Conservation (phyloP, 345 rosid genomes). For the Gossypium bickii region DNA sequence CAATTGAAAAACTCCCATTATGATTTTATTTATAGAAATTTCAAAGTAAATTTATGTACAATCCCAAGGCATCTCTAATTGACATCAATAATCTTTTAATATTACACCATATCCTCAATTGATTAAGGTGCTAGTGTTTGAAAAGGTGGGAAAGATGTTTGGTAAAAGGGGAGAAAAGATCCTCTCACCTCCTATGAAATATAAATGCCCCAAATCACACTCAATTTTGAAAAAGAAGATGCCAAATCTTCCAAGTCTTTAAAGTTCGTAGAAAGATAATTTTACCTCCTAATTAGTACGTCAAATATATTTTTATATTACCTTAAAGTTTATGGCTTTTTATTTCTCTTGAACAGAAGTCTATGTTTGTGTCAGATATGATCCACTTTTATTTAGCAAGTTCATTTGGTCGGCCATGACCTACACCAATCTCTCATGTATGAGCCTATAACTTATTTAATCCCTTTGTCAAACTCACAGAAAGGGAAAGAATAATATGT, state of each 20-base stretch:
- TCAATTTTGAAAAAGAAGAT: constrained; percentile 26
- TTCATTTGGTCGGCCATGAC: constrained; percentile 41
- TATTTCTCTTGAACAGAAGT: not conserved
- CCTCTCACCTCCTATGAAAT: not conserved
- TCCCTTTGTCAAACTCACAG: not conserved
- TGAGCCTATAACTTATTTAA: not conserved
- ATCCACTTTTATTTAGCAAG: constrained; percentile 16
- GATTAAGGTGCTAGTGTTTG: constrained; percentile 3
- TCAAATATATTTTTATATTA: not conserved
- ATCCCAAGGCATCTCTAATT: constrained; percentile 15
- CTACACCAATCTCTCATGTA: not conserved
- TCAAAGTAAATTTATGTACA: constrained; percentile 3
- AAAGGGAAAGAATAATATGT: not conserved
- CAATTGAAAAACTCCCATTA: not conserved
- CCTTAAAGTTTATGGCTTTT: not conserved
- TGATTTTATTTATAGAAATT: not conserved
- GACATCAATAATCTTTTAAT: not conserved
- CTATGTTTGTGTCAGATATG: constrained; percentile 1
- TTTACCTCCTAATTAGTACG: not conserved
- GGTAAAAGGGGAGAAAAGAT: constrained; percentile 7
- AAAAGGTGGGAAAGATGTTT: constrained; percentile 2
- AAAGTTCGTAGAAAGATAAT: constrained; percentile 15
- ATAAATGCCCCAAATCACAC: constrained; percentile 24
- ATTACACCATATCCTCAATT: not conserved
- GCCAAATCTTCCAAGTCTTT: constrained; percentile 15